Evolutionary conservation across 2,329 filamentous ascomycete genomes (phyloP).

Genomic region (Fusarium agapanthi): DNA sequence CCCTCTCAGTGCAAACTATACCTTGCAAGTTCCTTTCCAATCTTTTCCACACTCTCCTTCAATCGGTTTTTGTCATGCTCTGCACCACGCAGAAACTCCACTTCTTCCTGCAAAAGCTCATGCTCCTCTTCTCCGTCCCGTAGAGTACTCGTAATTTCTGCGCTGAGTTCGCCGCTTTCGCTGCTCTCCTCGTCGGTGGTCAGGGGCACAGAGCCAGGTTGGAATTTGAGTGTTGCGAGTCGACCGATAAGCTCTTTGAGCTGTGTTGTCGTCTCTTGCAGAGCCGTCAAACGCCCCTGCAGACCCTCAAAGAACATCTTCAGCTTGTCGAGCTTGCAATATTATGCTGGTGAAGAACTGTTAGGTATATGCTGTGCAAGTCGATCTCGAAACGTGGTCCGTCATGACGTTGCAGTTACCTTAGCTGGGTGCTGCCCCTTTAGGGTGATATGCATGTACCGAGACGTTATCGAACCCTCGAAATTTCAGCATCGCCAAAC

Average conservation of each 20-base stretch:
- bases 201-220: slow-evolving; percentile 65
- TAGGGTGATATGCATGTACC: slow-evolving; percentile 40
- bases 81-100: slow-evolving; percentile 69
- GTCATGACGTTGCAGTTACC: slow-evolving; percentile 38
- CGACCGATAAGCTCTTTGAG: slow-evolving; percentile 67
- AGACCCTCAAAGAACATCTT: slow-evolving; percentile 67
- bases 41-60: slow-evolving; percentile 70
- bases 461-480: slow-evolving; percentile 10
- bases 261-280: slow-evolving; percentile 69
- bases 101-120: slow-evolving; percentile 80
- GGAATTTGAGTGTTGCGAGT: slow-evolving; percentile 65
- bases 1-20: slow-evolving; percentile 48
- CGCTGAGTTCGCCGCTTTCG: slow-evolving; percentile 74
- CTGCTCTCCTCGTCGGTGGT: slow-evolving; percentile 59
- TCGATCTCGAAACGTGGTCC: slow-evolving; percentile 39
- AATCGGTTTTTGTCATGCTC: slow-evolving; percentile 71
- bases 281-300: slow-evolving; percentile 66
- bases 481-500: slow-evolving; percentile 38
- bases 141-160: slow-evolving; percentile 81
- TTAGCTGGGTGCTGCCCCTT: slow-evolving; percentile 19
- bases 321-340: background rate
- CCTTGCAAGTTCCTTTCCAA: slow-evolving; percentile 77
- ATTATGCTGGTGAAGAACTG: background rate
- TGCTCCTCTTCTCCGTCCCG: slow-evolving; percentile 85
- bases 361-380: background rate